phyloP scores from a whole-genome alignment of 1,284 basidiomycete genomes.

The Pisolithus thermaeus region DNA sequence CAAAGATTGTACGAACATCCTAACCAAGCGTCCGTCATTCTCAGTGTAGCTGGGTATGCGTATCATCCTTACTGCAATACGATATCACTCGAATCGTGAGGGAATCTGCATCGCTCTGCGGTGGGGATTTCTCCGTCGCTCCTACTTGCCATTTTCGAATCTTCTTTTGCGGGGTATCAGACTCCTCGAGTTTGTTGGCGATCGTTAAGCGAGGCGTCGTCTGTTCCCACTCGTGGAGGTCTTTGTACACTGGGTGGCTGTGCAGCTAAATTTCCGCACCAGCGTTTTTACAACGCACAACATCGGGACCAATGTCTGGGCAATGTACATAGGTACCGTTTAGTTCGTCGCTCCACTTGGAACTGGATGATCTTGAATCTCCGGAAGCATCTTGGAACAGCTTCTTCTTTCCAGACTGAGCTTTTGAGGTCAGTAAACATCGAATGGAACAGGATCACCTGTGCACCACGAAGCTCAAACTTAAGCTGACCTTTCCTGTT shows the following conservation, averaged over 20 bases:
- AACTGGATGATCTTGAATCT: neutral
- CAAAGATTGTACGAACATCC: neutral
- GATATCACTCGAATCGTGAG: neutral
- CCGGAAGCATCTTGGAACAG: neutral
- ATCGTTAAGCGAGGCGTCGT: neutral
- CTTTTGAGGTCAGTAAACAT: neutral
- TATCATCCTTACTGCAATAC: neutral
- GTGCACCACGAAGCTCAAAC: neutral
- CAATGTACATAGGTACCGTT: neutral
- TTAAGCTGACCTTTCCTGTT: neutral
- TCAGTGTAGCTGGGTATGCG: neutral
- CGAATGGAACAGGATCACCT: neutral
- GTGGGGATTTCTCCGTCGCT: neutral
- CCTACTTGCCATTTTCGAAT: neutral
- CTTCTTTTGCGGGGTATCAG: constrained; percentile 7
- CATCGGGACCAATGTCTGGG: neutral
- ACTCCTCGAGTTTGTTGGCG: neutral
- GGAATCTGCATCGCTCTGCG: neutral
- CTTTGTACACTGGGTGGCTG: neutral
- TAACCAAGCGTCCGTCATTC: neutral
- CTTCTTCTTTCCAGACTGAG: neutral
- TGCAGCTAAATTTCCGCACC: neutral
- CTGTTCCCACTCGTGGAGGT: neutral
- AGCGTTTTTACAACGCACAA: neutral
- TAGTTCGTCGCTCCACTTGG: neutral